These are phyloP conservation scores for Tulasnella sp. DNA, from an alignment of 768 basidiomycete species.

Conservation along the genomic window DNA sequence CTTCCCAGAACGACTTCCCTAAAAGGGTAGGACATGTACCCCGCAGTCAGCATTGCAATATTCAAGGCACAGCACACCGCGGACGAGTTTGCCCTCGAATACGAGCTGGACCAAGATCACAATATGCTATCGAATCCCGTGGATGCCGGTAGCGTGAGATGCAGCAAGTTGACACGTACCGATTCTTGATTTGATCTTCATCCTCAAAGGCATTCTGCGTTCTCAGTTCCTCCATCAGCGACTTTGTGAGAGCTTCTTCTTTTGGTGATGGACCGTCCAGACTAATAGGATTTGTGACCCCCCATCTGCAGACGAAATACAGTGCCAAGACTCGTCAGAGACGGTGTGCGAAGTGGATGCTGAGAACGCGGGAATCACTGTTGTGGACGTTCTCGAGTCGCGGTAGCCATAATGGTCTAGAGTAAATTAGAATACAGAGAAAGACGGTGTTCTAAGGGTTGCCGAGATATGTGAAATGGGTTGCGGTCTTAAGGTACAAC, in stretches of 20 bases:
- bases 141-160: neutral
- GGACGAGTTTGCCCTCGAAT: neutral
- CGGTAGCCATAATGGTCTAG: neutral
- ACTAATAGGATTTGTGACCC: slow-evolving; percentile 82
- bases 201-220: slow-evolving; percentile 82
- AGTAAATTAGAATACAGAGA: neutral
- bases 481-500: neutral
- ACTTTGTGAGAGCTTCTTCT: slow-evolving; percentile 74
- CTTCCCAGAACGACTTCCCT: slow-evolving; percentile 93
- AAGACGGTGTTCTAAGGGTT: neutral
- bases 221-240: slow-evolving; percentile 85
- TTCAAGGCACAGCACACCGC: neutral
- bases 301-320: slow-evolving; percentile 27
- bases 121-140: neutral
- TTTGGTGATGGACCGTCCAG: slow-evolving; percentile 61
- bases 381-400: neutral
- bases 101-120: neutral
- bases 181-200: slow-evolving; percentile 76
- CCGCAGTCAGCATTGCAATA: neutral
- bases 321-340: neutral
- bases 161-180: slow-evolving; percentile 47
- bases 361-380: neutral
- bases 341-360: neutral
- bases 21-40: neutral
- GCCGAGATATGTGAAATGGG: neutral